phyloP scores from a whole-genome alignment of 139 green algal species.

The Volvox reticuliferus region DNA sequence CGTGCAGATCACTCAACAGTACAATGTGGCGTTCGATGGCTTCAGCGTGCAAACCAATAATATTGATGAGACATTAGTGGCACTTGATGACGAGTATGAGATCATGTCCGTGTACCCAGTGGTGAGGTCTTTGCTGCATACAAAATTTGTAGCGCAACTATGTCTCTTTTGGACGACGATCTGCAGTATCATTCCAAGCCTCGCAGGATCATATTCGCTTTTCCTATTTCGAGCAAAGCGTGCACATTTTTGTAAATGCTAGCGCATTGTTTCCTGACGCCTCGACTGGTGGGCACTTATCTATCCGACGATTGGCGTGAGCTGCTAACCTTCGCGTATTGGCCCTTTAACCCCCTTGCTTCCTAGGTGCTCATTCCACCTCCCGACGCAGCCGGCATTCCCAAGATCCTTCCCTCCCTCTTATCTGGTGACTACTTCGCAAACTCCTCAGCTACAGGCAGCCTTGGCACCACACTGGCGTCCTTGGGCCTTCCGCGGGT shows the following conservation, averaged over 20 bases:
- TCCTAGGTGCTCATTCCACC: conserved; percentile 8
- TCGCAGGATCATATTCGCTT: neutral
- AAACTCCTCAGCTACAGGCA: neutral
- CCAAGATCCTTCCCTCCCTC: neutral
- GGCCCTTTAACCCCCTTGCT: neutral
- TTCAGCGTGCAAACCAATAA: conserved; percentile 30
- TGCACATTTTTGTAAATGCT: neutral
- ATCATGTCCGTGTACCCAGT: conserved; percentile 32
- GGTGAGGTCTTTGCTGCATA: conserved; percentile 10
- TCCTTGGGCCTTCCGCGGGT: neutral
- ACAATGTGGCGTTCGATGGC: conserved; percentile 2
- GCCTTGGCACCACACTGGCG: neutral
- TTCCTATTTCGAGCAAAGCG: neutral
- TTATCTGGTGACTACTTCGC: neutral
- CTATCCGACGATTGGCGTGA: neutral
- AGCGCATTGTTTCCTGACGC: neutral
- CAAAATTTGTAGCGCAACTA: neutral
- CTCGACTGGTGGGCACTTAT: neutral
- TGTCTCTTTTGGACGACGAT: neutral
- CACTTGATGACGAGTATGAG: neutral
- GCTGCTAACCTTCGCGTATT: neutral
- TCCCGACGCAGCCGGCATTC: neutral
- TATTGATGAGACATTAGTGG: neutral
- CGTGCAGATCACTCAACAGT: neutral
- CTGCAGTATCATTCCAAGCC: neutral